Evolutionary conservation across 2,329 filamentous ascomycete species (phyloP), one percentile per base, ranked within the genome.

Genomic region (Botrytis tulipae): DNA sequence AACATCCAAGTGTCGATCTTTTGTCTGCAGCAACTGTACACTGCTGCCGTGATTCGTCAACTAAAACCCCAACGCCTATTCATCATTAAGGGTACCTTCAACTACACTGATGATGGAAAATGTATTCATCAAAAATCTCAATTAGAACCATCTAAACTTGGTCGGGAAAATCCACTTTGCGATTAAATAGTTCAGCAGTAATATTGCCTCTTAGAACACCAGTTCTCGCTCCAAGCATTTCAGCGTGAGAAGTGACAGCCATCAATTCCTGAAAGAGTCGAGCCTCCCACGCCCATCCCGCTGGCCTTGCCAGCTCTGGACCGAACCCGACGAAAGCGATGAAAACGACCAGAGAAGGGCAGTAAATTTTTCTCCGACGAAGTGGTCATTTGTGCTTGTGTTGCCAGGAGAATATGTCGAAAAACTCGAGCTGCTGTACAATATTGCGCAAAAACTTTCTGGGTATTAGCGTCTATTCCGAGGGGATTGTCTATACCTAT

Each of bases 1-100:
- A 75, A 48, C 69, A 76, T 73, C 76, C 76, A 77, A 63, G 75
- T 70, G 76, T 77, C 76, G 76, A 78, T 78, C 76, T 73, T 72
- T 72, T 37, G 71, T 44, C 48, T 72, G 70, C 60, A 72, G 70
- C 72, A 74, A 48, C 74, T 74, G 70, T 44, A 71, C 69, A 71
- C 37, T 75, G 61, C 73, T 70, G 72, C 65, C 66, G 75, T 76
- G 75, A 77, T 77, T 75, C 72, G 74, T 75, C 65, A 75, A 72
- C 70, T 62, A 60, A 73, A 20, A 63, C 40, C 32, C 29, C 71
- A 69, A 69, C 75, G 75, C 72, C 70, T 60, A 70, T 62, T 72
- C 61, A 57, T 54, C 61, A 40, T 72, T 5, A 35, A 66, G 40
- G 62, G 37, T 42, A 54, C 32, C 57, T 62, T 60, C 37, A 57